Percentiles rank a stretch among this genome's conserved stretches.
Evolutionary conservation across 768 basidiomycete species (phyloP).

Genomic region (Mycena galericulata): DNA sequence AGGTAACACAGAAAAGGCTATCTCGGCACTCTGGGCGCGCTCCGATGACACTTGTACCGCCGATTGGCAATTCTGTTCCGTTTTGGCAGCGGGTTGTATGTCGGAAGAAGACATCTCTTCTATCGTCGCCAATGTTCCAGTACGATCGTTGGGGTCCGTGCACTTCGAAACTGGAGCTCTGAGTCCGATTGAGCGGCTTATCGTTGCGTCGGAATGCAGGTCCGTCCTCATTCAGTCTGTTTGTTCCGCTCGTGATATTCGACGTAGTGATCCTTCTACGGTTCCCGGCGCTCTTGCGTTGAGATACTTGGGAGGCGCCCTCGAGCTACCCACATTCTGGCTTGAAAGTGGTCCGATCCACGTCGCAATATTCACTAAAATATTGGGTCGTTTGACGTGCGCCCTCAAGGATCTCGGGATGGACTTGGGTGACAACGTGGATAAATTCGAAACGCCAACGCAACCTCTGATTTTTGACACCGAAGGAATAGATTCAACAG

Average conservation of each 20-base stretch:
- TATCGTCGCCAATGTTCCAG: background rate
- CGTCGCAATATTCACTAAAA: background rate
- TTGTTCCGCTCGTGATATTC: background rate
- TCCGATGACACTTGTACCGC: background rate
- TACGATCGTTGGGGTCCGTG: background rate
- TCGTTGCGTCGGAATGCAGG: constrained; percentile 4
- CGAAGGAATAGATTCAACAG: background rate
- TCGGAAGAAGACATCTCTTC: background rate
- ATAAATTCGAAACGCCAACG: background rate
- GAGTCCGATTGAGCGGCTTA: background rate
- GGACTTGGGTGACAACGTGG: background rate
- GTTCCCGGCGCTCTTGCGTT: background rate
- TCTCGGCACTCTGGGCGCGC: background rate
- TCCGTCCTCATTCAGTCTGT: background rate
- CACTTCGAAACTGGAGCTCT: background rate
- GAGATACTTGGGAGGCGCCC: background rate
- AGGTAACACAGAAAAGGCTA: background rate
- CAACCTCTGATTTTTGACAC: background rate
- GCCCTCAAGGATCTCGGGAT: constrained; percentile 1
- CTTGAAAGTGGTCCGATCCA: background rate
- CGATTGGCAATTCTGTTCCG: background rate
- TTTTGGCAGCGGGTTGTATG: background rate
- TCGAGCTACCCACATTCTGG: constrained; percentile 10
- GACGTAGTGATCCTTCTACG: background rate
- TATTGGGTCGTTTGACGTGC: background rate